Evolutionary conservation across 805 yeast genomes (phyloP), one percentile per base, ranked within the genome.

Genomic region (Clavispora carvajalis): DNA sequence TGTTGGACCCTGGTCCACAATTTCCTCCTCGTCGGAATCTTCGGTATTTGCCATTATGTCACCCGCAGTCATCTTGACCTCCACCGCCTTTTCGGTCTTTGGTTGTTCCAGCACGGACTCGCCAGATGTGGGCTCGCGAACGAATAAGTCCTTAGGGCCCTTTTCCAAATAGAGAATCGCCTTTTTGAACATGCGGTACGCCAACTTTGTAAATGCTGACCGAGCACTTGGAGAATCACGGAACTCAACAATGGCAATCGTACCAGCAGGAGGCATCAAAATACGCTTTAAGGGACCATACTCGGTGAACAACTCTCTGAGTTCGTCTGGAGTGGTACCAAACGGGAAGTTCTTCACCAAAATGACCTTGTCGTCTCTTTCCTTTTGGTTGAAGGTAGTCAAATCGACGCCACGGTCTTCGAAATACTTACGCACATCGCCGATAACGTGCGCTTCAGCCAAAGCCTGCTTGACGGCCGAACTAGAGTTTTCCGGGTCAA

Each of bases 381-480:
- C 90, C 44, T 67, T 73, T 45, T 72, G 70, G 36, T 65, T 66
- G 57, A 93, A 91, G 25, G 79, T 74, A 2, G 82, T 71, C 45
- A 93, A 67, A 66, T 91, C 96, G 33, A 93, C 86, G 25, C 95
- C 95, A 57, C 82, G 82, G 18, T 69, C 63, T 59, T 88, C 95
- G 61, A 93, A 93, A 63, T 80, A 93, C 51, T 79, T 78, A 55
- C 96, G 77, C 10, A 93, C 95, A 60, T 84, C 93, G 34, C 90
- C 93, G 54, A 93, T 82, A 13, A 90, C 96, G 56, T 89, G 93
- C 2, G 97, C 95, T 66, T 93, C 99, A 0, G 99, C 98, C 47
- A 93, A 74, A 0, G 99, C 98, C 63, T 90, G 98, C 58, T 90
- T 87, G 11, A 93, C 98, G 1, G 96, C 97, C 38, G 95, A 84